Evolutionary conservation across 2,329 filamentous ascomycete genomes (phyloP), one percentile per base, ranked within the genome.

Genomic region (Coniella lustricola): DNA sequence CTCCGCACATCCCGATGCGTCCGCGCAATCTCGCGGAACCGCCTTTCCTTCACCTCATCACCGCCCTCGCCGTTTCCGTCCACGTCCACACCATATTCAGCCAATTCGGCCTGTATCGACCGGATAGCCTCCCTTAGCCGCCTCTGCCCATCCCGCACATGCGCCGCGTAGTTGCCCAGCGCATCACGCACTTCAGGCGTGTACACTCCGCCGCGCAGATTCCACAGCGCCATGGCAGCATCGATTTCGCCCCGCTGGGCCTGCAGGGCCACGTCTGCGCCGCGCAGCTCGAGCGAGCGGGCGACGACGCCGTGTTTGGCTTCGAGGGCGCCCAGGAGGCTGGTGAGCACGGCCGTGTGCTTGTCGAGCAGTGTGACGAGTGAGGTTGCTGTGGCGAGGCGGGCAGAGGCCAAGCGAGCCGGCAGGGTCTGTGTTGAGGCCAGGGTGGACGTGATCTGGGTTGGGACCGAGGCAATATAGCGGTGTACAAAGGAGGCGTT

Each of bases 401-500:
- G 73, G 4, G 66, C 58, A 1, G 51, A 50, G 0, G 65, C 60
- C 7, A 80, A 65, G 2, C 59, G 47, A 3, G 55, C 46, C 22
- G 64, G 56, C 3, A 57, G 51, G 2, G 58, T 49, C 4, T 72
- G 57, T 3, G 62, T 52, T 12, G 59, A 31, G n/a, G 57, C 59
- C 1, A 79, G 68, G 2, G 64, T 50, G 3, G 25, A 29, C 10
- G 62, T 54, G 16, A 72, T 61, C 20, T 68, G 62, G 1, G 62
- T 53, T 0, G 73, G 64, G 2, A 84, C 65, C 16, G 68, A 64
- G 1, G 77, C 67, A 43, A 83, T 73, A 20, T 69, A 62, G 17
- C 79, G 77, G 64, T 82, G 79, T n/a, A 82, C 65, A 57, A 70
- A 78, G 17, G 76, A 76, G 0, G 75, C 67, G 60, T 77, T 77